Evolutionary conservation across 139 green algal species (phyloP).

Genomic region (Picochlorum sp.): DNA sequence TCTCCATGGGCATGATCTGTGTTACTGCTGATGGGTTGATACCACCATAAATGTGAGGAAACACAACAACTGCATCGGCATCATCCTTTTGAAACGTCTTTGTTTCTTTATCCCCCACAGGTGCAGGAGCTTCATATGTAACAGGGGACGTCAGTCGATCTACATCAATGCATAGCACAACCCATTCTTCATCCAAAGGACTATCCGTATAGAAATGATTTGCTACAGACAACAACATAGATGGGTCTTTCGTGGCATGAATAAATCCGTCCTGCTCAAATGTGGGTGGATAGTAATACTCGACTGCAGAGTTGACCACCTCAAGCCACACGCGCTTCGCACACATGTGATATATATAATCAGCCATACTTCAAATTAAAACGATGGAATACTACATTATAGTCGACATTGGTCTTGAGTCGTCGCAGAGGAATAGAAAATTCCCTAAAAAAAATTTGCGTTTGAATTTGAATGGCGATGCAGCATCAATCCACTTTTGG

Average conservation of each 20-base stretch:
- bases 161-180: slow-evolving; percentile 35
- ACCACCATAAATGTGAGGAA: slow-evolving; percentile 60
- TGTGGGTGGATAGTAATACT: slow-evolving; percentile 38
- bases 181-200: slow-evolving; percentile 16
- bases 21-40: slow-evolving; percentile 43
- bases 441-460: no score
- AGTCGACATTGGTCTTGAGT: no score
- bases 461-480: no score
- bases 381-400: no score
- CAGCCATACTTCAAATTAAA: neutral
- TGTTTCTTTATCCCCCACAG: slow-evolving; percentile 38
- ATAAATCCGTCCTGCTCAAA: slow-evolving; percentile 60
- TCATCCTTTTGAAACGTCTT: slow-evolving; percentile 7
- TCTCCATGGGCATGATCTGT: slow-evolving; percentile 32
- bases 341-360: slow-evolving; percentile 7
- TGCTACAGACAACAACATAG: slow-evolving; percentile 47
- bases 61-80: slow-evolving; percentile 20
- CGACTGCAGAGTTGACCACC: neutral
- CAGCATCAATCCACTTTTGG: no score
- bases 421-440: no score
- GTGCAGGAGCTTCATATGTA: slow-evolving; percentile 51
- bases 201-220: slow-evolving; percentile 60
- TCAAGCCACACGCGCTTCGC: neutral
- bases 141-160: slow-evolving; percentile 34
- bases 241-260: slow-evolving; percentile 48